Conservation (phyloP, 148 eudicot genomes). For the Tetragonia tetragonoides region DNA sequence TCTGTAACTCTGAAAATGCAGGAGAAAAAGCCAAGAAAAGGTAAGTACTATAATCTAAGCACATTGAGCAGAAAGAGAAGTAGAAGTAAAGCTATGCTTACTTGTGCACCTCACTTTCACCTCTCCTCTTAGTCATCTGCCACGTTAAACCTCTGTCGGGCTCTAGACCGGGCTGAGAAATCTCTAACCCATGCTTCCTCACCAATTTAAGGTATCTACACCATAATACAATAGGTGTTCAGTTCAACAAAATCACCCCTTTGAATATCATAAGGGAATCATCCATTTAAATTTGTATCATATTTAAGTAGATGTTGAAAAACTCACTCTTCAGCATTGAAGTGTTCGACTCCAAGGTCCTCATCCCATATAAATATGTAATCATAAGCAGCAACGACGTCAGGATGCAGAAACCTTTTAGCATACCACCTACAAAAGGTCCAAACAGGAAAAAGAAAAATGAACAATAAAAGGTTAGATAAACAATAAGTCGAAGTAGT, state of each 20-base stretch:
- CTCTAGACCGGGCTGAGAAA: conserved; percentile 87
- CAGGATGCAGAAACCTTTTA: conserved; percentile 73
- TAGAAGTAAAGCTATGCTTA: conserved; percentile 33
- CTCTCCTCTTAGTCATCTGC: conserved; percentile 87
- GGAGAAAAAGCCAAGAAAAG: no score
- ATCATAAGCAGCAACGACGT: conserved; percentile 66
- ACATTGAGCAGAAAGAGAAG: conserved; percentile 13
- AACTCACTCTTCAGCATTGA: conserved; percentile 60
- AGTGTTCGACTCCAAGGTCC: conserved; percentile 79
- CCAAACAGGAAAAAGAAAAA: no score
- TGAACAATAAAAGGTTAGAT: no score
- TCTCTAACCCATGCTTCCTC: conserved; percentile 75
- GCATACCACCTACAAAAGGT: conserved; percentile 85
- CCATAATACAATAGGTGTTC: no score
- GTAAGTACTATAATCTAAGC: no score
- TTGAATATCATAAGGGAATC: no score
- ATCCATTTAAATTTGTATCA: no score
- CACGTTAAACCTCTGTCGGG: conserved; percentile 82
- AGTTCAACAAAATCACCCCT: no score
- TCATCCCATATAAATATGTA: conserved; percentile 80
- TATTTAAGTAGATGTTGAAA: not conserved
- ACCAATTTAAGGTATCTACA: conserved; percentile 63
- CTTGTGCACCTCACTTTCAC: conserved; percentile 86
- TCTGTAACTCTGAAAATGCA: conserved; percentile 61
- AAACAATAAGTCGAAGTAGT: no score